Conservation (phyloP, 345 rosid genomes). For the Conringia planisiliqua region DNA sequence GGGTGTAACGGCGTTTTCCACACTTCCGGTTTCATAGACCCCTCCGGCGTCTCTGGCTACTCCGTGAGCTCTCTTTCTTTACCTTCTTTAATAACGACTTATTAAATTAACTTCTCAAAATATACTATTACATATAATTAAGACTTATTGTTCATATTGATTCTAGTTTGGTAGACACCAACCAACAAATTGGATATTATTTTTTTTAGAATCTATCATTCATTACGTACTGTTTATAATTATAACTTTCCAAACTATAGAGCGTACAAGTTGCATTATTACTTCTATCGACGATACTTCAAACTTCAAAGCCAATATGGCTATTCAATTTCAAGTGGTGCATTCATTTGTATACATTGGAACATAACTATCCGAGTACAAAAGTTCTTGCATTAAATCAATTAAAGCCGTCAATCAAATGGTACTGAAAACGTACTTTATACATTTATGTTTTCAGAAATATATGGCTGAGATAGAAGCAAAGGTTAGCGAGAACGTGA, state of each 20-base stretch:
- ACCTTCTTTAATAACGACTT: background rate
- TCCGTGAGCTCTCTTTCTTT: constrained; percentile 38
- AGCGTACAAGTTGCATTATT: background rate
- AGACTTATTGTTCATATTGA: background rate
- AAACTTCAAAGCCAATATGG: background rate
- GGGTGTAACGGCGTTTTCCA: constrained; percentile 78
- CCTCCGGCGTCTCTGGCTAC: constrained; percentile 80
- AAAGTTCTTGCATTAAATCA: background rate
- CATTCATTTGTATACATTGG: background rate
- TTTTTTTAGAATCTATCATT: background rate
- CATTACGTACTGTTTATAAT: background rate
- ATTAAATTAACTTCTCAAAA: background rate
- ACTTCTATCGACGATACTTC: background rate
- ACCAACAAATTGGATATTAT: background rate
- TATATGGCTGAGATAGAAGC: constrained; percentile 37
- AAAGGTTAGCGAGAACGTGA: constrained; percentile 55
- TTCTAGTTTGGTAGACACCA: background rate
- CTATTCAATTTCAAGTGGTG: background rate
- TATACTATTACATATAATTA: background rate
- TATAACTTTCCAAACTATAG: background rate
- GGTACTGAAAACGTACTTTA: background rate
- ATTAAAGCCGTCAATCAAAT: background rate
- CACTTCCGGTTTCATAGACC: constrained; percentile 61
- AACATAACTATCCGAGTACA: background rate
- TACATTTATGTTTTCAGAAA: background rate